Evolutionary conservation across 2,329 filamentous ascomycete species (phyloP).

Genomic region (Aspergillus puulaauensis): DNA sequence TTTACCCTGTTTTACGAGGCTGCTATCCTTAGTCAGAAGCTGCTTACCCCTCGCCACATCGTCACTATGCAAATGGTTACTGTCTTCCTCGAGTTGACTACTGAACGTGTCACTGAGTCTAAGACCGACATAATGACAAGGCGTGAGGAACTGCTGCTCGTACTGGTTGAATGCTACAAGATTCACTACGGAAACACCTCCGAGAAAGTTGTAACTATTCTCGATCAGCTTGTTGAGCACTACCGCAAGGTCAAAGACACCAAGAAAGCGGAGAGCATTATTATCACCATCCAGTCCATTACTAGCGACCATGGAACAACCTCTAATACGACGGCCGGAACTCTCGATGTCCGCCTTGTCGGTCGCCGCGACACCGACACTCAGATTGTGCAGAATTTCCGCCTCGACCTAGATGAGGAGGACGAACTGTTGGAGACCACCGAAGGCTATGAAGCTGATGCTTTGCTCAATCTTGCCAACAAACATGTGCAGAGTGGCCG

Average conservation of each 20-base stretch:
- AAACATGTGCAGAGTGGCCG: conserved; percentile 34
- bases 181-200: conserved; percentile 48
- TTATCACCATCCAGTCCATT: conserved; percentile 26
- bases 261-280: conserved; percentile 43
- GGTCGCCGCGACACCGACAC: conserved; percentile 23
- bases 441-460: conserved; percentile 40
- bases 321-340: conserved; percentile 22
- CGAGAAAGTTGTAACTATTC: conserved; percentile 46
- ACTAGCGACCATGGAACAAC: conserved; percentile 21
- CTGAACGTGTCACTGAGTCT: conserved; percentile 28
- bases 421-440: conserved; percentile 35
- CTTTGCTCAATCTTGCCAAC: conserved; percentile 40
- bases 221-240: conserved; percentile 48
- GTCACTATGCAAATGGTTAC: conserved; percentile 49
- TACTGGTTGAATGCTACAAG: conserved; percentile 51
- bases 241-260: conserved; percentile 51
- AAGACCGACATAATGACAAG: conserved; percentile 35
- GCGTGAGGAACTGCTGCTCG: conserved; percentile 48
- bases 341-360: conserved; percentile 35
- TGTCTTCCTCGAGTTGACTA: conserved; percentile 47
- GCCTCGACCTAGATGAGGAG: conserved; percentile 40
- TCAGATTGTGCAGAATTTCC: conserved; percentile 20
- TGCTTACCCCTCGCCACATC: conserved; percentile 43
- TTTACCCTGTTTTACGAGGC: conserved; percentile 46
- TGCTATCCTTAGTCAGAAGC: conserved; percentile 38